Evolutionary conservation across 345 rosid genomes (phyloP).

Genomic region (Populus ilicifolia): DNA sequence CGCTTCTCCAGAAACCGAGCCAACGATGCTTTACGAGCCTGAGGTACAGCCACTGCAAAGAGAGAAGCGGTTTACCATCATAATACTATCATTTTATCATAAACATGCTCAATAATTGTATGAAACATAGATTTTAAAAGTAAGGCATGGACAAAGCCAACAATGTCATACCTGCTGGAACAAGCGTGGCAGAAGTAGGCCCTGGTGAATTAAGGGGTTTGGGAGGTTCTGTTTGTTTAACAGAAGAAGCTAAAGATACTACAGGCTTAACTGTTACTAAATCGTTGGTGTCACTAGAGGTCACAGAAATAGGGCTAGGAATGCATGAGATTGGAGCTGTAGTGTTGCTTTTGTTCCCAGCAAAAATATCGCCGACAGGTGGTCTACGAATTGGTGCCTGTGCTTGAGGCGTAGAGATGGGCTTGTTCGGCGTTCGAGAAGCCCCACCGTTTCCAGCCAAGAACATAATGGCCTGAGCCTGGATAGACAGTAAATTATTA

Average conservation of each 20-base stretch:
- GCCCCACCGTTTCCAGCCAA: constrained; percentile 24
- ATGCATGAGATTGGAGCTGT: constrained; percentile 15
- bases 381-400: neutral
- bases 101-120: neutral
- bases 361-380: constrained; percentile 1
- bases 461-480: constrained; percentile 33
- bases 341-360: neutral
- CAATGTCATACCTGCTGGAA: constrained; percentile 41
- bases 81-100: neutral
- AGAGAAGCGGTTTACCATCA: neutral
- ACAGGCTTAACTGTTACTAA: neutral
- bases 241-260: constrained; percentile 20
- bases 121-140: neutral
- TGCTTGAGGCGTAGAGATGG: neutral
- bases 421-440: neutral
- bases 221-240: constrained; percentile 12
- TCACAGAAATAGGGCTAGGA: constrained; percentile 20
- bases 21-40: constrained; percentile 34
- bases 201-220: neutral
- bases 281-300: constrained; percentile 31
- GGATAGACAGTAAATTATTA: constrained; percentile 2
- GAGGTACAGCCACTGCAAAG: constrained; percentile 36
- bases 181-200: constrained; percentile 13
- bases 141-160: neutral
- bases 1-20: constrained; percentile 33